Base-by-base conservation (phyloP, 352 stramenopile genomes). In the Pythium insidiosum region DNA sequence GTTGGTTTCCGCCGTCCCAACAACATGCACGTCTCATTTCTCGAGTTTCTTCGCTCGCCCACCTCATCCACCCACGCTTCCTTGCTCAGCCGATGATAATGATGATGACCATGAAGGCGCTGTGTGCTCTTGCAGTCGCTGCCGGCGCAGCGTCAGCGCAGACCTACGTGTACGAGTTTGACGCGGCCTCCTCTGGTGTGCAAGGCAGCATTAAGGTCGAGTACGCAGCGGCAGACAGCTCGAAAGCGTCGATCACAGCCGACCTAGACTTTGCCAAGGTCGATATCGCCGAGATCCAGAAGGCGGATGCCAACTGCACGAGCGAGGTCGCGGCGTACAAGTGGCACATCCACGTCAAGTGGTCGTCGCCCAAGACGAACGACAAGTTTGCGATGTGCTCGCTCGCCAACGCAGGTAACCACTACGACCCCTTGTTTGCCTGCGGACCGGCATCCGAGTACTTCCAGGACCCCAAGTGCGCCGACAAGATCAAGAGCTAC, bases 321-420 rank as follows among this genome's bases (percentile, higher is more conserved):
- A 13, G 28, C n/a, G 25, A 47, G n/a, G 42, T 61, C 33, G 25
- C 34, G 20, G 44, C 54, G 41, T 67, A 63, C 43, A 61, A 50
- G 42, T 68, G 58, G 58, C 58, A 68, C 47, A 67, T 67, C 38
- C 58, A 68, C 56, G 51, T 54, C 30, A 64, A 62, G 45, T 68
- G 59, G 59, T 23, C 44, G 6, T 62, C 46, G 24, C 13, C 28
- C 12, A 53, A 58, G 42, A 24, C 39, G 15, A 53, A 43, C 25
- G 59, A 50, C 12, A 58, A 41, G 28, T n/a, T 61, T 5, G 50
- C 16, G 7, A 23, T 55, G 30, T 68, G 59, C 39, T 42, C 31
- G 11, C 23, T 48, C 31, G 46, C 49, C 3, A 20, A 36, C 9
- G 50, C 50, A 9, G 50, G 49, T 47, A 68, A 68, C 55, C 59